Percentiles rank a stretch among this genome's conserved stretches.
Evolutionary conservation across 768 basidiomycete genomes (phyloP).

Genomic region (Hericium coralloides): DNA sequence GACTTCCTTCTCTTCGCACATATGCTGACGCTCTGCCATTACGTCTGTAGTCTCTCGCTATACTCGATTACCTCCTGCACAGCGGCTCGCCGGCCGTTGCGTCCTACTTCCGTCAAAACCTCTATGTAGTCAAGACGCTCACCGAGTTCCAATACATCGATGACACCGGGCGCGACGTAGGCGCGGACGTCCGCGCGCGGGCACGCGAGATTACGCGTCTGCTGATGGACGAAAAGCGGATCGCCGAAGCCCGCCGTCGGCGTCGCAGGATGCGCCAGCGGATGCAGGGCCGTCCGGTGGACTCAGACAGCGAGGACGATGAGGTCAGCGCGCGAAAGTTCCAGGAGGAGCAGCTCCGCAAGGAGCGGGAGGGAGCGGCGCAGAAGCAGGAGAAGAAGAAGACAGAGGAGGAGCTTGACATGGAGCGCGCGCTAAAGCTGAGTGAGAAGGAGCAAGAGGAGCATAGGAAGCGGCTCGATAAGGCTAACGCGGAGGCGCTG

Average conservation of each 20-base stretch:
- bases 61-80: constrained; percentile 90
- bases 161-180: constrained; percentile 88
- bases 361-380: constrained; percentile 14
- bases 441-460: constrained; percentile 84
- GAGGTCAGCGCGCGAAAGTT: constrained; percentile 10
- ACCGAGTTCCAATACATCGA: constrained; percentile 96
- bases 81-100: constrained; percentile 94
- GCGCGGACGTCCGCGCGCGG: constrained; percentile 89
- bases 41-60: constrained; percentile 60
- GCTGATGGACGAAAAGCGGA: constrained; percentile 68
- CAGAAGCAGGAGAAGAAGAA: constrained; percentile 8
- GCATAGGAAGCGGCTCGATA: constrained; percentile 51
- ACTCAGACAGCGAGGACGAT: constrained; percentile 31
- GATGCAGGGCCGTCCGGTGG: constrained; percentile 46
- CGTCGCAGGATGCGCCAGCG: constrained; percentile 86
- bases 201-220: constrained; percentile 96
- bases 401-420: constrained; percentile 63
- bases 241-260: constrained; percentile 69
- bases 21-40: no score
- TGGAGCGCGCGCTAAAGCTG: constrained; percentile 72
- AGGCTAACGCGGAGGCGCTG: constrained; percentile 62
- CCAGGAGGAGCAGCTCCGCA: no score
- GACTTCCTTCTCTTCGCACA: no score
- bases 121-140: constrained; percentile 95
- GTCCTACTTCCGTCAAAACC: constrained; percentile 91